Conservation (phyloP, 2,329 filamentous ascomycete genomes). For the Arthroderma sp. region DNA sequence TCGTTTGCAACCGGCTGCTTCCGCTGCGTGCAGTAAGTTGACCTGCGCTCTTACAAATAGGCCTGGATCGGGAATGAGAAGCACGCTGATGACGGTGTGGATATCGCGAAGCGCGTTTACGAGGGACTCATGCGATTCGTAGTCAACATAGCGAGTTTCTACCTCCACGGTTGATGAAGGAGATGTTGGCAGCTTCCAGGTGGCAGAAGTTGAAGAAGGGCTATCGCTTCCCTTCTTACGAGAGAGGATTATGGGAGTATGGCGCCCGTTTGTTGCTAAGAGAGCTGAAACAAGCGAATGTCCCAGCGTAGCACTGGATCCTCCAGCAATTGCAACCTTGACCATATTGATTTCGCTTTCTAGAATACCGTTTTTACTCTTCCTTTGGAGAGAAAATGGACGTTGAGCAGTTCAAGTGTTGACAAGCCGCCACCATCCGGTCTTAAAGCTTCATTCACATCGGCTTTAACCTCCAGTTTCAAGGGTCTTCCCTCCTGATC, state of each 20-base stretch:
- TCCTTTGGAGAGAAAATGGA: too few relatives aligned
- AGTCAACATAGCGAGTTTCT: constrained; percentile 18
- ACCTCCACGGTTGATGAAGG: constrained; percentile 7
- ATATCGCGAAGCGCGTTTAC: constrained; percentile 13
- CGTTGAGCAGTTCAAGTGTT: too few relatives aligned
- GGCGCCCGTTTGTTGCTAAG: constrained; percentile 9
- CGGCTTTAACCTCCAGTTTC: too few relatives aligned
- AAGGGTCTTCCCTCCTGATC: too few relatives aligned
- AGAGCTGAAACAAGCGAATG: constrained; percentile 8
- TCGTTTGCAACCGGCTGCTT: constrained; percentile 30
- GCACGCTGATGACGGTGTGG: constrained; percentile 17
- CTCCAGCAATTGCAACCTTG: constrained; percentile 7
- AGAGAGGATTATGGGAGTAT: constrained; percentile 20
- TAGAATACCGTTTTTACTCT: too few relatives aligned
- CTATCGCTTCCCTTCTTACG: constrained; percentile 9
- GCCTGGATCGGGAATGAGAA: constrained; percentile 13
- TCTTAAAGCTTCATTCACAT: too few relatives aligned
- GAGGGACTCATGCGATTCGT: constrained; percentile 14
- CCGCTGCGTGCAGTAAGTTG: constrained; percentile 29
- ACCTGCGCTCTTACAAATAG: constrained; percentile 23
- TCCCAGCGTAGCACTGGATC: constrained; percentile 4
- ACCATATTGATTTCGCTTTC: constrained; percentile 1
- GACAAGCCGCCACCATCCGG: too few relatives aligned
- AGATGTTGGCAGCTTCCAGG: constrained; percentile 5
- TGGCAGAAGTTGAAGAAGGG: background rate